Percentiles rank a stretch among this genome's conserved stretches.
Conservation (phyloP, 2,329 filamentous ascomycete species). For the Fusarium albosuccineum region DNA sequence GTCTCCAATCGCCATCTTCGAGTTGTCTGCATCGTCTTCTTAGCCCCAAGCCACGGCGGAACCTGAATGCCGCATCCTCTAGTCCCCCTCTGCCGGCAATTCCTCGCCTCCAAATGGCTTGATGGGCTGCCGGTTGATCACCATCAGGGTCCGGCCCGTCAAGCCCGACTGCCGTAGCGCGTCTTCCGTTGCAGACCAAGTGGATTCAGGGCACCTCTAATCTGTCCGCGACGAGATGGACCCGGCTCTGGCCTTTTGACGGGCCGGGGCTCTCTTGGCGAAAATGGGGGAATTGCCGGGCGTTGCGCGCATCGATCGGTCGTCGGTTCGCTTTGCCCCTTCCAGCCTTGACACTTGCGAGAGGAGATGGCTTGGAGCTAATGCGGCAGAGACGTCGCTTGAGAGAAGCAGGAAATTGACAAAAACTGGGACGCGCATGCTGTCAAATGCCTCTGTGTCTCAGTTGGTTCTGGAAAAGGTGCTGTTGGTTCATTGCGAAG, state of each 20-base stretch:
- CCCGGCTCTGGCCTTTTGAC: too few relatives aligned
- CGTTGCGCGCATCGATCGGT: neutral
- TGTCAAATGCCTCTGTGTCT: too few relatives aligned
- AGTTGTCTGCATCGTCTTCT: too few relatives aligned
- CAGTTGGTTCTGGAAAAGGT: too few relatives aligned
- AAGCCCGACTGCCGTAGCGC: neutral
- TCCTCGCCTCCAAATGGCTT: neutral
- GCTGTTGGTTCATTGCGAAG: neutral
- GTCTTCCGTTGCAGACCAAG: neutral
- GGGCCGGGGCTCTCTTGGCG: neutral
- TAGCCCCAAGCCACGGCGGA: too few relatives aligned
- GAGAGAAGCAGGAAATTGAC: too few relatives aligned
- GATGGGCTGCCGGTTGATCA: neutral
- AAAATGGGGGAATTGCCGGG: neutral
- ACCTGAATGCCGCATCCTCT: conserved; percentile 2
- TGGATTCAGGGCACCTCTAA: conserved; percentile 4
- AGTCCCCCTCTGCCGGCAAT: neutral
- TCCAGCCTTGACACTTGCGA: too few relatives aligned
- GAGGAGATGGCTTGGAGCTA: too few relatives aligned
- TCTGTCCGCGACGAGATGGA: too few relatives aligned
- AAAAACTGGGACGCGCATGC: too few relatives aligned
- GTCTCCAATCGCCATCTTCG: neutral
- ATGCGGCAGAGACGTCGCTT: too few relatives aligned
- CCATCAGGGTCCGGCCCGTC: conserved; percentile 21
- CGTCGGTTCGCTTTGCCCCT: neutral